Base-by-base conservation (phyloP, 1,284 basidiomycete species). In the Trichosporon asahii region DNA sequence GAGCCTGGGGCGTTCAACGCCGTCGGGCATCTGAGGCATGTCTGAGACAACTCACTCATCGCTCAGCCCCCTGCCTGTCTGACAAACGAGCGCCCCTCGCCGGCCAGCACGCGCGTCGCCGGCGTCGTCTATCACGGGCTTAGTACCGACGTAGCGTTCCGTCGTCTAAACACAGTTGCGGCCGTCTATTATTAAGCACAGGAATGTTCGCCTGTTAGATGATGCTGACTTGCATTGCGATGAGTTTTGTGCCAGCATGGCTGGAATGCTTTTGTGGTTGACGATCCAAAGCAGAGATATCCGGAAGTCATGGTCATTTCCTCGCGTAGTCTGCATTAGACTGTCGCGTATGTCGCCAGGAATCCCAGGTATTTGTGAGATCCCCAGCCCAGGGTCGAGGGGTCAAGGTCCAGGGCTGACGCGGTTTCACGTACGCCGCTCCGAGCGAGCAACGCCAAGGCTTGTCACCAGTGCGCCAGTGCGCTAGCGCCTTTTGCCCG, bases 401-500 rank as follows among this genome's bases (percentile, higher is more conserved):
- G 49, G 15, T 12, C 44, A 21, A 53, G 49, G 49, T 53, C 49
- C 49, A 21, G 25, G 49, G 49, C 49, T 53, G 49, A 53, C 49
- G 23, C 49, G 21, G 49, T 53, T 53, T 53, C 49, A 53, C 49
- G 49, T 53, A 53, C 49, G 49, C 49, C 49, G 49, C 49, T 53
- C 49, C 49, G 49, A 53, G 49, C 49, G 49, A 53, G 49, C 21
- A 53, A 53, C 49, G 21, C 23, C 23, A 53, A 25, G 44, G 49
- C 49, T 53, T 25, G 49, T 25, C 49, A 53, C 49, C 49, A 11
- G 21, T 53, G 46, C 46, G 21, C 46, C 49, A 21, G 49, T 23
- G 49, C 21, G n/a, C 12, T 25, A 25, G 23, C 23, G 49, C 21
- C 3, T 6, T 53, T 14, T 25, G 49, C 49, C 49, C 4, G 25